phyloP scores from a whole-genome alignment of 2,329 filamentous ascomycete genomes.

The Magnaporthales sp. region DNA sequence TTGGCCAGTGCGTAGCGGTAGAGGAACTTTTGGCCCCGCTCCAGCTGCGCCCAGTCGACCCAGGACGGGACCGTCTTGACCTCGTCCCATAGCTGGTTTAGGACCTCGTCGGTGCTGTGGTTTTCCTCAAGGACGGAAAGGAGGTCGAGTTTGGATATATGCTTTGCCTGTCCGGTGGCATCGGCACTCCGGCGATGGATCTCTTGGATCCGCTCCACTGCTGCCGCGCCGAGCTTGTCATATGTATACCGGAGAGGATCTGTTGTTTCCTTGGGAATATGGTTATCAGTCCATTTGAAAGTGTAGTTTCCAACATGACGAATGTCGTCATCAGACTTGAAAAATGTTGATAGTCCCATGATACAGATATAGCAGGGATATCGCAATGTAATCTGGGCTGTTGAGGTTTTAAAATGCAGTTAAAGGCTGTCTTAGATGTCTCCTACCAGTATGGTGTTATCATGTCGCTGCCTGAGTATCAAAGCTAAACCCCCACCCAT shows the following conservation, averaged over 20 bases:
- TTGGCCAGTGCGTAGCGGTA: slow-evolving; percentile 57
- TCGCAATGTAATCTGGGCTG: neutral
- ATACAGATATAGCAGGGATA: neutral
- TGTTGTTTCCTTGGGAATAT: neutral
- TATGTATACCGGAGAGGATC: neutral
- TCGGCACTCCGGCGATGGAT: neutral
- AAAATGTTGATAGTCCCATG: neutral
- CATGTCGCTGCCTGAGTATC: too few relatives aligned
- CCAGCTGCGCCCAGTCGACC: slow-evolving; percentile 61
- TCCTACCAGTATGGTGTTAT: too few relatives aligned
- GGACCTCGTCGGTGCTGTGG: slow-evolving; percentile 35
- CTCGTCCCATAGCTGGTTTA: slow-evolving; percentile 42
- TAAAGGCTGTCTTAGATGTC: too few relatives aligned
- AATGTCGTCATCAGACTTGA: neutral
- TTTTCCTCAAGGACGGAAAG: slow-evolving; percentile 26
- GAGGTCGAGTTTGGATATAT: neutral
- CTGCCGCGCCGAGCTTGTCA: neutral
- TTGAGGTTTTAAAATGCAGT: too few relatives aligned
- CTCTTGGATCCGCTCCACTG: neutral
- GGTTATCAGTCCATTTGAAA: neutral
- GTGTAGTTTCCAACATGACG: neutral
- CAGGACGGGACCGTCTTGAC: slow-evolving; percentile 52
- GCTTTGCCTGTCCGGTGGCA: neutral
- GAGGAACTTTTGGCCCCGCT: slow-evolving; percentile 52
- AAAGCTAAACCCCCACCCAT: too few relatives aligned